A percentile compares a stretch with the other conserved stretches of the same genome.
phyloP scores from a whole-genome alignment of 2,329 filamentous ascomycete genomes.

The Talaromyces sp. region DNA sequence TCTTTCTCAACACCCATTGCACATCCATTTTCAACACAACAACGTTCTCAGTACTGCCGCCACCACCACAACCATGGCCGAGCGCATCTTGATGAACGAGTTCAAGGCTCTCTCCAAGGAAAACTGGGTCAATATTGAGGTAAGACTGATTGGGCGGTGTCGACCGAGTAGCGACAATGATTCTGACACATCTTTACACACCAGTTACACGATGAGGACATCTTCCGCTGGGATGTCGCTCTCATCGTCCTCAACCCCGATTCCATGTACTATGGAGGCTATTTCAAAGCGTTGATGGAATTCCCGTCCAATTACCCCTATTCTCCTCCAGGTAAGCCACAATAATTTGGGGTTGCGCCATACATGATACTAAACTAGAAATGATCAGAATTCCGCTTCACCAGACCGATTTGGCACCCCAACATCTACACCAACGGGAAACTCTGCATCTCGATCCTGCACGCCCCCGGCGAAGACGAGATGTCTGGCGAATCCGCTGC shows the following conservation, averaged over 20 bases:
- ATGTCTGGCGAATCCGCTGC: conserved; percentile 86
- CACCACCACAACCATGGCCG: conserved; percentile 33
- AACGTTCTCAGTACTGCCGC: not conserved
- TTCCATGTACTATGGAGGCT: conserved; percentile 86
- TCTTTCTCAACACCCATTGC: not conserved
- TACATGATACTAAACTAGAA: not conserved
- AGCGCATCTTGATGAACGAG: conserved; percentile 85
- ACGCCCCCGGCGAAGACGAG: conserved; percentile 83
- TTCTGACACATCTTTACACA: not conserved
- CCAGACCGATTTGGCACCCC: conserved; percentile 75
- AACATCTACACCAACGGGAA: conserved; percentile 90
- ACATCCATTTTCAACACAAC: not conserved
- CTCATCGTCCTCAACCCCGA: conserved; percentile 91
- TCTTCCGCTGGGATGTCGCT: conserved; percentile 81
- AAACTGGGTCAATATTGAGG: conserved; percentile 89
- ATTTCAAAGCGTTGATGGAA: conserved; percentile 83
- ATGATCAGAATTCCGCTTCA: conserved; percentile 72
- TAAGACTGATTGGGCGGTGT: conserved; percentile 35
- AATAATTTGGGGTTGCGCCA: no score
- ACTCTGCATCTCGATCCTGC: conserved; percentile 94
- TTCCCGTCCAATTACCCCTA: conserved; percentile 89
- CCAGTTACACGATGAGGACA: conserved; percentile 71
- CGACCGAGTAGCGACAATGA: not conserved
- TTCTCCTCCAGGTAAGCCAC: conserved; percentile 60
- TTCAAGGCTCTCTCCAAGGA: conserved; percentile 76